Base-by-base conservation (phyloP, 192 early-diverging fungal species). In the Spizellomyces sp. region DNA sequence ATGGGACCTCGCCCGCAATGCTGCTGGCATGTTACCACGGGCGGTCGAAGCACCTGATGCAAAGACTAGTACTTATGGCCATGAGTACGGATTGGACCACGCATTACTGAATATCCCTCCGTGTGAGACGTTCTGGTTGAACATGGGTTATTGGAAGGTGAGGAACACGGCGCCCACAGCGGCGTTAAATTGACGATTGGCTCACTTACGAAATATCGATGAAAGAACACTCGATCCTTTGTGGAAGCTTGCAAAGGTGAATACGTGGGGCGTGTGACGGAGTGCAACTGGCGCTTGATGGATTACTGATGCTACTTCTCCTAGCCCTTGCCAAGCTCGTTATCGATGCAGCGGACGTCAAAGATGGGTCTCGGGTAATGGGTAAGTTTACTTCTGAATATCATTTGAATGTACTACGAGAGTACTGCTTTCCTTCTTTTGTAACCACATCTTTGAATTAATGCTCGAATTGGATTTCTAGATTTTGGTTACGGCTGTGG, bases 401-500 rank as follows among this genome's bases (percentile, higher is more conserved):
- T 36, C 27, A 36, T 36, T 36, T 36, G 3, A 36, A 3, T 3
- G 3, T 36, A 36, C 27, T 36, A 36, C 27, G 27, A 36, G 27
- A 36, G 27, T 0, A 36, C 27, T 36, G 27, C 27, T 36, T n/a
- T 36, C 27, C 3, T 36, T 36, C 27, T 36, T 36, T 36, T 36
- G 27, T 36, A 36, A 36, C 3, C 27, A 0, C 27, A 36, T 36
- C 27, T 36, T 36, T 36, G 27, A 3, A 36, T 36, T 36, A 36
- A 36, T 36, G 27, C 27, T 36, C 27, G 27, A 36, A 36, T 36
- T 36, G 27, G n/a, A 61, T 19, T 21, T 17, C 15, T 62, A 15
- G 80, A 81, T 55, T 81, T 69, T 67, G 80, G 80, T 4, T 64
- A 54, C 57, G 80, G 80, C 36, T 81, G 80, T 64, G 80, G 80